Percentiles rank a stretch among this genome's conserved stretches.
Evolutionary conservation across 2,329 filamentous ascomycete species (phyloP).

Genomic region (Fragosphaeria purpurea): DNA sequence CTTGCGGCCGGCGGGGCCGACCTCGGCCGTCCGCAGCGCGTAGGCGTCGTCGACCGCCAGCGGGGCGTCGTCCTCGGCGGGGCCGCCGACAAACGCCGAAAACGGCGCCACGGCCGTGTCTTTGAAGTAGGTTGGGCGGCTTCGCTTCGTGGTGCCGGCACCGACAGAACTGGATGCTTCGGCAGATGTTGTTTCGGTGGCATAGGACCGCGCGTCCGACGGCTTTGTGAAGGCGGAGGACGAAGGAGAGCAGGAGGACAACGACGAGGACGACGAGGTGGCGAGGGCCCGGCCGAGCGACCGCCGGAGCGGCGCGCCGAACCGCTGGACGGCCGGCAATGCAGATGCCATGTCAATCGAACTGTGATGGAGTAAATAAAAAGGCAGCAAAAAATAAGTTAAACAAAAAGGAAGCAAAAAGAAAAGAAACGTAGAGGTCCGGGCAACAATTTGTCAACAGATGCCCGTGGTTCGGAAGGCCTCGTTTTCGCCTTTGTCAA

Average conservation of each 20-base stretch:
- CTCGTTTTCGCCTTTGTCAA: too few relatives aligned
- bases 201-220: constrained; percentile 29
- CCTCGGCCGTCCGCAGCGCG: constrained; percentile 51
- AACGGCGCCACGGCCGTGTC: constrained; percentile 47
- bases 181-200: constrained; percentile 31
- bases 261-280: neutral
- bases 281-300: constrained; percentile 3
- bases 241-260: too few relatives aligned
- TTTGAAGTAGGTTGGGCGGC: constrained; percentile 48
- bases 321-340: constrained; percentile 5
- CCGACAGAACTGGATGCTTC: neutral
- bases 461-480: too few relatives aligned
- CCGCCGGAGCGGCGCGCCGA: constrained; percentile 11
- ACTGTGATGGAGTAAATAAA: neutral
- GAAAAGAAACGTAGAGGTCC: neutral
- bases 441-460: neutral
- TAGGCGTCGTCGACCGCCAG: constrained; percentile 46
- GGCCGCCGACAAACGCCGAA: constrained; percentile 43
- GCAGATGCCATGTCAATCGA: constrained; percentile 2
- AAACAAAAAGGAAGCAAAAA: neutral
- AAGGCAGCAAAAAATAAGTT: neutral
- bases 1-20: constrained; percentile 53
- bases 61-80: constrained; percentile 24
- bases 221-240: constrained; percentile 1
- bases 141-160: constrained; percentile 8